Conservation (phyloP, 2,329 filamentous ascomycete genomes). For the Aspergillus luchuensis region DNA sequence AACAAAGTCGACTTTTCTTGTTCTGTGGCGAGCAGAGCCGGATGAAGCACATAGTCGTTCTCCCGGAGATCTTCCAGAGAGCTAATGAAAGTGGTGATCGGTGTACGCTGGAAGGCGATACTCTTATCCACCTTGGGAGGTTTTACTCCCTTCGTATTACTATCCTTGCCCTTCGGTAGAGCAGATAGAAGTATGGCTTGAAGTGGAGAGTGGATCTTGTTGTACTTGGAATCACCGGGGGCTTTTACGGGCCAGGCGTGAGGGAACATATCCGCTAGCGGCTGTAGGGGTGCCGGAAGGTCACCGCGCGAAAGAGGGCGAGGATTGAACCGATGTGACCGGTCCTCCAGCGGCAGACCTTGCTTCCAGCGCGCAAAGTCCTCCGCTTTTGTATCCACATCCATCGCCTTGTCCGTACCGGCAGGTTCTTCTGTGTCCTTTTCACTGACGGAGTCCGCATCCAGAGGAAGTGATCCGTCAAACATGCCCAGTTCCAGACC, state of each 20-base stretch:
- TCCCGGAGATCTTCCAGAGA: slow-evolving; percentile 73
- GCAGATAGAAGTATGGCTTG: slow-evolving; percentile 79
- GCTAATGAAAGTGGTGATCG: slow-evolving; percentile 78
- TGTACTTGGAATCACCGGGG: slow-evolving; percentile 79
- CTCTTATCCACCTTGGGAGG: slow-evolving; percentile 64
- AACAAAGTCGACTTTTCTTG: slow-evolving; percentile 58
- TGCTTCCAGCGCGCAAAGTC: slow-evolving; percentile 45
- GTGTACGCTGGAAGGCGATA: slow-evolving; percentile 74
- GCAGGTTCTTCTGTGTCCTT: slow-evolving; percentile 9
- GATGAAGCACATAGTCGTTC: slow-evolving; percentile 83
- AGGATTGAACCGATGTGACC: slow-evolving; percentile 38
- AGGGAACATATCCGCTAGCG: slow-evolving; percentile 78
- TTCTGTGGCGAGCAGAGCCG: slow-evolving; percentile 65
- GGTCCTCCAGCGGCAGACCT: slow-evolving; percentile 38
- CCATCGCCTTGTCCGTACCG: slow-evolving; percentile 19
- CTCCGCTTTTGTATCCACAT: slow-evolving; percentile 25
- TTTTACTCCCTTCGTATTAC: slow-evolving; percentile 62
- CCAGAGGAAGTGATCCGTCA: slow-evolving; percentile 56
- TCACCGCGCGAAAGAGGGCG: slow-evolving; percentile 31
- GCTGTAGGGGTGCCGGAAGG: slow-evolving; percentile 57
- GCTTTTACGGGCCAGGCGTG: slow-evolving; percentile 88
- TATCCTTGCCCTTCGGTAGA: slow-evolving; percentile 68
- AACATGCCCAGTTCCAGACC: slow-evolving; percentile 92
- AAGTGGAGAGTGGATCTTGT: slow-evolving; percentile 82
- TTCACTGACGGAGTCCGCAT: slow-evolving; percentile 28